Percentiles rank a stretch among this genome's conserved stretches.
phyloP scores from a whole-genome alignment of 2,329 filamentous ascomycete species.

The Phialocephala subalpina region DNA sequence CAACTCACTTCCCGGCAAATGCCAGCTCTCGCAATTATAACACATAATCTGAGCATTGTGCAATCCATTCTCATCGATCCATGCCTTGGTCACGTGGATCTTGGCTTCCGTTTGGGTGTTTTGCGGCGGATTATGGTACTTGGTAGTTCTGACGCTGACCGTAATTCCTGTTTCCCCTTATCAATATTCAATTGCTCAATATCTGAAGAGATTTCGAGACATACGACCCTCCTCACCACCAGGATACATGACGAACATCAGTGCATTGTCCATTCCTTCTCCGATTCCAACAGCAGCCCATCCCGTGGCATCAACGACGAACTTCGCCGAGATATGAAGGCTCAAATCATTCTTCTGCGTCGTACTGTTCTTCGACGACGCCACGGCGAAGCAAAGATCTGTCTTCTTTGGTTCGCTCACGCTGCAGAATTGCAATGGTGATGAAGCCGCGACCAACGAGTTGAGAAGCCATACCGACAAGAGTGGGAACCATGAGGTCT shows the following conservation, averaged over 20 bases:
- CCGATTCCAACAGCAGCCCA: conserved; percentile 28
- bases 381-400: conserved; percentile 27
- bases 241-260: conserved; percentile 31
- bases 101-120: conserved; percentile 5
- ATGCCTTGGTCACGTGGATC: conserved; percentile 18
- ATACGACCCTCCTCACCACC: conserved; percentile 21
- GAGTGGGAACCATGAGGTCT: conserved; percentile 7
- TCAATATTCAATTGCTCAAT: background rate
- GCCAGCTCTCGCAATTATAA: conserved; percentile 26
- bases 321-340: conserved; percentile 24
- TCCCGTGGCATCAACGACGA: conserved; percentile 20
- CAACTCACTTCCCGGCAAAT: background rate
- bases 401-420: conserved; percentile 14
- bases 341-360: conserved; percentile 23
- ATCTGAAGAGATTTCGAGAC: background rate
- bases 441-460: background rate
- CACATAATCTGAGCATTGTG: conserved; percentile 24
- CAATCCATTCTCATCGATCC: conserved; percentile 15
- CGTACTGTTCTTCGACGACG: conserved; percentile 19
- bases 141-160: conserved; percentile 20
- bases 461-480: background rate
- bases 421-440: conserved; percentile 24
- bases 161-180: conserved; percentile 19
- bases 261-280: conserved; percentile 17
- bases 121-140: conserved; percentile 12